Base-by-base conservation (phyloP, 208 protist genomes). In the Crithidia brevicula region DNA sequence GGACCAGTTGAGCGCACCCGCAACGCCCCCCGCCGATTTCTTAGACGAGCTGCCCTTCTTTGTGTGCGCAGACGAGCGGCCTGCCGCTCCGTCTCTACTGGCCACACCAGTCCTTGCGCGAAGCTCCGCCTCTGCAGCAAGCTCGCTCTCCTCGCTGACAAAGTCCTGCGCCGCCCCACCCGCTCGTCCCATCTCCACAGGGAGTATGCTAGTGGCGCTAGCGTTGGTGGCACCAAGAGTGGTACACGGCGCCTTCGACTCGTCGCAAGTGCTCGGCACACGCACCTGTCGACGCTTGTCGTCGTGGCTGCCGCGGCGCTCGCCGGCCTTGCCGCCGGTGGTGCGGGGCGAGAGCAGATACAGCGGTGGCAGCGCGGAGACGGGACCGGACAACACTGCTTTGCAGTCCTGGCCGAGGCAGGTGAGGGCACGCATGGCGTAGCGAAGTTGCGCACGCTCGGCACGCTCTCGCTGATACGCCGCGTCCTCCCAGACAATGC, bases 351-450 rank as follows among this genome's bases (percentile, higher is more conserved):
- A 47, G 34, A 74, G 28, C 34, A 68, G 13, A 50, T 74, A 74
- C 3, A 68, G n/a, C 2, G 59, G 69, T n/a, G 69, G 69, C 11
- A 74, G 53, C 42, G 30, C 38, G 15, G 42, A 36, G 23, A 67
- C 47, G 2, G 58, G 45, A 11, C 53, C 50, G 16, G 33, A 7
- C 53, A 74, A 11, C 11, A 56, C 50, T 4, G 2, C 43, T 15
- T 62, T 62, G 60, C 59, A 74, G 53, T 74, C 69, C 25, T 43
- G 50, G 59, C 53, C 46, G 43, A 74, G 62, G 45, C 69, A 59
- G 18, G 61, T 65, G 18, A 74, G 60, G 1, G 69, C 56, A 30
- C 60, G 69, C 52, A 74, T 51, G 8, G 58, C 45, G 30, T 62
- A 67, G 27, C 63, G 59, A 13, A 74, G 69, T 23, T 62, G 53